phyloP scores from a whole-genome alignment of 495 filamentous ascomycete species.

The Parathielavia hyrcaniae region DNA sequence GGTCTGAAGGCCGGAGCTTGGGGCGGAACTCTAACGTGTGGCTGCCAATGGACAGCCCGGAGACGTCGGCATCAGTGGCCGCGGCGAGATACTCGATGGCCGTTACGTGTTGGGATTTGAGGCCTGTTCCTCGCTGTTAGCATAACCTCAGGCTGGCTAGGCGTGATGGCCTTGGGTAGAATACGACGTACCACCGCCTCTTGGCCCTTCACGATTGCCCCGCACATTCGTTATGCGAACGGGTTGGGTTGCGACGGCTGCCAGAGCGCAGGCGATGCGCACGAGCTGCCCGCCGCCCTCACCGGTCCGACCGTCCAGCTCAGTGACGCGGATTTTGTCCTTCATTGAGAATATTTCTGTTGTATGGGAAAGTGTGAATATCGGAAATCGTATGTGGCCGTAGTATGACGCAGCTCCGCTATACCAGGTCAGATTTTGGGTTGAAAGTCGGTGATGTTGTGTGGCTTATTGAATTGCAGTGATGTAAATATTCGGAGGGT shows the following conservation, averaged over 20 bases:
- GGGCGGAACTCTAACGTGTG: constrained; percentile 49
- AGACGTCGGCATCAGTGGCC: constrained; percentile 54
- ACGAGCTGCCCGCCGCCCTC: constrained; percentile 85
- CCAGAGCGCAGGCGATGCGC: constrained; percentile 62
- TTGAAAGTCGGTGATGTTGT: background rate
- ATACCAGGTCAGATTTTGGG: background rate
- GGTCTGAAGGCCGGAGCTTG: constrained; percentile 32
- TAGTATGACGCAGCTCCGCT: background rate
- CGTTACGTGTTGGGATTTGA: constrained; percentile 71
- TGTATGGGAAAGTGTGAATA: background rate
- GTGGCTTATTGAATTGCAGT: no score
- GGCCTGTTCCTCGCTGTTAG: constrained; percentile 38
- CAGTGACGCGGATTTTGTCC: constrained; percentile 26
- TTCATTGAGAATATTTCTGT: constrained; percentile 9
- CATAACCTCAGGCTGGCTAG: background rate
- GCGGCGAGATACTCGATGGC: constrained; percentile 59
- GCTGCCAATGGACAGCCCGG: constrained; percentile 52
- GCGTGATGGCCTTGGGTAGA: background rate
- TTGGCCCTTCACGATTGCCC: constrained; percentile 51
- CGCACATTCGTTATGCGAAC: constrained; percentile 64
- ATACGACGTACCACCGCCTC: constrained; percentile 36
- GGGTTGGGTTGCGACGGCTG: constrained; percentile 58
- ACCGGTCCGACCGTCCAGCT: constrained; percentile 63
- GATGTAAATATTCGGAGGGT: no score
- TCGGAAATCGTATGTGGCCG: no score